phyloP scores from a whole-genome alignment of 1,284 basidiomycete species.

The Puccinia triticina region DNA sequence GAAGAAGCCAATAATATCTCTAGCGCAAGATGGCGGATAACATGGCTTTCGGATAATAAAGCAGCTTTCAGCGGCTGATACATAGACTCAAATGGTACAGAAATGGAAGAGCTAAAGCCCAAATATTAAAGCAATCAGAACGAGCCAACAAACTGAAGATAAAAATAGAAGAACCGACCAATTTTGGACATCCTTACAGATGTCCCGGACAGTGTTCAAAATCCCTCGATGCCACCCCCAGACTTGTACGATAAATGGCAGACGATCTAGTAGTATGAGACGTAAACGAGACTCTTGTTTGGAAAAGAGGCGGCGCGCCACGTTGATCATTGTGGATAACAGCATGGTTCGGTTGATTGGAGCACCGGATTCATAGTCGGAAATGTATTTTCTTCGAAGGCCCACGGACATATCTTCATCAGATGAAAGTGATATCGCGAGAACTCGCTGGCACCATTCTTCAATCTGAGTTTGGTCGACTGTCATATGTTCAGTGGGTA shows the following conservation, averaged over 20 bases:
- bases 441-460: conserved; percentile 24
- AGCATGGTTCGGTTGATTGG: conserved; percentile 37
- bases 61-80: conserved; percentile 45
- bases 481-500: conserved; percentile 10
- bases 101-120: conserved; percentile 1
- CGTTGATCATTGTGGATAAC: conserved; percentile 27
- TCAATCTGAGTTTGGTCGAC: conserved; percentile 1
- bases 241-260: conserved; percentile 35
- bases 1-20: conserved; percentile 59
- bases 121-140: conserved; percentile 1
- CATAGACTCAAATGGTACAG: conserved; percentile 38
- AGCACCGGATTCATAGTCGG: conserved; percentile 39
- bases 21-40: conserved; percentile 60
- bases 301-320: neutral
- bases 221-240: conserved; percentile 51
- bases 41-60: conserved; percentile 63
- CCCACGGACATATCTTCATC: neutral
- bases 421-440: neutral
- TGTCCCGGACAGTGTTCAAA: conserved; percentile 23
- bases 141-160: neutral
- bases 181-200: conserved; percentile 20
- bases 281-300: neutral
- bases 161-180: neutral
- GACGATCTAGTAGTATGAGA: conserved; percentile 1
- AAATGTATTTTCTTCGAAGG: conserved; percentile 36